Evolutionary conservation across 352 stramenopile species (phyloP).

Genomic region (Globisporangium camurandrum): DNA sequence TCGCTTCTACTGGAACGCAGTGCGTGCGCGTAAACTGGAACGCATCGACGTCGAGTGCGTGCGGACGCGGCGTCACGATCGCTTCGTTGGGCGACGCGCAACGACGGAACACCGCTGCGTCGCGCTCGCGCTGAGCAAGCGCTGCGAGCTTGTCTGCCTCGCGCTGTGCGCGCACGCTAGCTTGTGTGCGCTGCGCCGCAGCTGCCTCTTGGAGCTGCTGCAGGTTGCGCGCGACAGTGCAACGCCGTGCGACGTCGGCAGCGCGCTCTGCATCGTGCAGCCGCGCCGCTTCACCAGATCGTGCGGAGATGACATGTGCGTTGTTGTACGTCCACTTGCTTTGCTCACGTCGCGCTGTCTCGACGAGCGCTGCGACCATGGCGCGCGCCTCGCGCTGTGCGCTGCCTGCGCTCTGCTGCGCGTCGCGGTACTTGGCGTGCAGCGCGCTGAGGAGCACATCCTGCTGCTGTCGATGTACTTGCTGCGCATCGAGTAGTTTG

Average conservation of each 20-base stretch:
- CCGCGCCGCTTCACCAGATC: slow-evolving; percentile 26
- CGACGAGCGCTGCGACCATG: slow-evolving; percentile 46
- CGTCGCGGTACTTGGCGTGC: slow-evolving; percentile 43
- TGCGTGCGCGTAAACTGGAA: slow-evolving; percentile 56
- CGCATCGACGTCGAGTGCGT: slow-evolving; percentile 30
- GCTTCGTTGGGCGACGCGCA: slow-evolving; percentile 29
- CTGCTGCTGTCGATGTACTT: slow-evolving; percentile 22
- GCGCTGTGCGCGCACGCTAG: slow-evolving; percentile 26
- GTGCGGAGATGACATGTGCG: slow-evolving; percentile 18
- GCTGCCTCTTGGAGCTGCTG: slow-evolving; percentile 31
- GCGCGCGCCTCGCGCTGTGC: slow-evolving; percentile 51
- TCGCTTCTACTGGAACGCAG: no score
- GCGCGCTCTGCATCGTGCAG: slow-evolving; percentile 18
- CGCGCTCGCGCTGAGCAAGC: slow-evolving; percentile 18
- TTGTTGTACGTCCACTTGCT: slow-evolving; percentile 49
- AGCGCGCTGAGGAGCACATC: slow-evolving; percentile 36
- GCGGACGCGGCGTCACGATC: slow-evolving; percentile 27
- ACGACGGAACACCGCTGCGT: slow-evolving; percentile 18
- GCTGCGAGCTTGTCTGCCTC: slow-evolving; percentile 27
- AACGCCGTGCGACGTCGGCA: slow-evolving; percentile 15
- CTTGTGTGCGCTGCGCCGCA: slow-evolving; percentile 29
- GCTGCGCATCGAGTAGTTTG: slow-evolving; percentile 22
- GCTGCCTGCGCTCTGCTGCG: slow-evolving; percentile 49
- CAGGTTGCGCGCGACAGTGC: slow-evolving; percentile 39
- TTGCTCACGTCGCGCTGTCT: slow-evolving; percentile 41